Evolutionary conservation across 192 early-diverging fungal genomes (phyloP).

Genomic region (Umbelopsis isabellina): DNA sequence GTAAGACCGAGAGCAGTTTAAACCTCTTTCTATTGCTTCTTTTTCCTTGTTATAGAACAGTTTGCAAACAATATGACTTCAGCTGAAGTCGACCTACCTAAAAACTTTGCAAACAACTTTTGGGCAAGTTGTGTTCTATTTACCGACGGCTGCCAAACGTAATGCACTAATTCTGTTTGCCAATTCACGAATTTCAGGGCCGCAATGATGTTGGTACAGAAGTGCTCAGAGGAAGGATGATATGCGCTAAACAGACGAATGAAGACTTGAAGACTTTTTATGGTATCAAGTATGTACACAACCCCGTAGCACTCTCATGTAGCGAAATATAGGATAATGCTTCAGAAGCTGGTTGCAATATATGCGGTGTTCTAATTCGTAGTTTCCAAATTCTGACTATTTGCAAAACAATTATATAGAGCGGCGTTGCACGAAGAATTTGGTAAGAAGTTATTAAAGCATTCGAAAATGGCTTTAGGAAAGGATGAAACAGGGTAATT

Average conservation of each 20-base stretch:
- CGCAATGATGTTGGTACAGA: conserved; percentile 73
- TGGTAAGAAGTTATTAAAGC: conserved; percentile 67
- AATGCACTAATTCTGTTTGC: background rate
- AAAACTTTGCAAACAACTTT: conserved; percentile 40
- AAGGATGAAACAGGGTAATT: conserved; percentile 70
- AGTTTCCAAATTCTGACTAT: background rate
- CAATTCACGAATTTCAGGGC: conserved; percentile 38
- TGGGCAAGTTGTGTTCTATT: conserved; percentile 23
- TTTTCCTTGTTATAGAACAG: background rate
- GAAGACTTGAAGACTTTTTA: conserved; percentile 68
- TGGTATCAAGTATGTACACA: conserved; percentile 44
- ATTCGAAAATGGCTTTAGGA: conserved; percentile 62
- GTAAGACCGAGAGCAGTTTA: background rate
- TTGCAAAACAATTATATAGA: conserved; percentile 32
- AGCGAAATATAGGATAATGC: background rate
- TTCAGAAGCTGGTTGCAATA: background rate
- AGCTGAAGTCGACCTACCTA: conserved; percentile 5
- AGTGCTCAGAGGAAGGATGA: conserved; percentile 64
- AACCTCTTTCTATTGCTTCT: background rate
- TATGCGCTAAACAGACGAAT: conserved; percentile 69
- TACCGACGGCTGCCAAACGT: background rate
- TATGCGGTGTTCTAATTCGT: conserved; percentile 9
- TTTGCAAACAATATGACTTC: conserved; percentile 3
- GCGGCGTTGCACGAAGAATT: conserved; percentile 72
- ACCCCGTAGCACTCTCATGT: background rate